phyloP scores from a whole-genome alignment of 495 filamentous ascomycete species.

The Jackrogersella minutella region DNA sequence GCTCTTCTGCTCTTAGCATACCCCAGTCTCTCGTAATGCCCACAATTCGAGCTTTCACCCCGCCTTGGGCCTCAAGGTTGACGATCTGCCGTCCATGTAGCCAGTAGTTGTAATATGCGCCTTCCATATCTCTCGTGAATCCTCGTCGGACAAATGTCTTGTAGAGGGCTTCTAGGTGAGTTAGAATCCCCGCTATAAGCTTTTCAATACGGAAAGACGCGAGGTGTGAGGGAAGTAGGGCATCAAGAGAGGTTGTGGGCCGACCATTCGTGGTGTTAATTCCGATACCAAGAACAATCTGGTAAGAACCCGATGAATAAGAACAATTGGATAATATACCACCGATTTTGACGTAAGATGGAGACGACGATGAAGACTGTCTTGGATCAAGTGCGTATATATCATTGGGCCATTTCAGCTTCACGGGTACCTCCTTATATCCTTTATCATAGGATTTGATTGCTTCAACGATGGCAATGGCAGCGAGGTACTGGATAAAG shows the following conservation, averaged over 20 bases:
- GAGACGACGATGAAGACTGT: conserved; percentile 58
- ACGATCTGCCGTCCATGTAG: conserved; percentile 91
- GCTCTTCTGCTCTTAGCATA: conserved; percentile 81
- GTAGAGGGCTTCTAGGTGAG: conserved; percentile 81
- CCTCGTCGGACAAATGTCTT: conserved; percentile 73
- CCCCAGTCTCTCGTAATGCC: conserved; percentile 93
- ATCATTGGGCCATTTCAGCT: conserved; percentile 98
- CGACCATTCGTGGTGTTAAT: conserved; percentile 86
- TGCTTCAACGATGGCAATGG: conserved; percentile 87
- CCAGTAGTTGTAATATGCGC: conserved; percentile 85
- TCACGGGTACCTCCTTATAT: conserved; percentile 78
- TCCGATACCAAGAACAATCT: conserved; percentile 88
- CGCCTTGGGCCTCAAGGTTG: conserved; percentile 83
- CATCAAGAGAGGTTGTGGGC: conserved; percentile 87
- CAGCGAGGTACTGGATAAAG: conserved; percentile 93
- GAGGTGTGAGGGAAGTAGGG: conserved; percentile 63
- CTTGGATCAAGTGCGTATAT: conserved; percentile 84
- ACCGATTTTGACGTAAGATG: conserved; percentile 86
- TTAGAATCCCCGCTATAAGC: conserved; percentile 82
- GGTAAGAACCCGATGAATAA: conserved; percentile 79
- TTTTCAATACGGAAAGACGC: conserved; percentile 77
- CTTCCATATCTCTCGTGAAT: conserved; percentile 75
- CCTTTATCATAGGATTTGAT: conserved; percentile 76
- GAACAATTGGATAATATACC: conserved; percentile 93
- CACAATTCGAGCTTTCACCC: conserved; percentile 78